Base-by-base conservation (phyloP, 768 basidiomycete species). In the Tricholoma terreum region DNA sequence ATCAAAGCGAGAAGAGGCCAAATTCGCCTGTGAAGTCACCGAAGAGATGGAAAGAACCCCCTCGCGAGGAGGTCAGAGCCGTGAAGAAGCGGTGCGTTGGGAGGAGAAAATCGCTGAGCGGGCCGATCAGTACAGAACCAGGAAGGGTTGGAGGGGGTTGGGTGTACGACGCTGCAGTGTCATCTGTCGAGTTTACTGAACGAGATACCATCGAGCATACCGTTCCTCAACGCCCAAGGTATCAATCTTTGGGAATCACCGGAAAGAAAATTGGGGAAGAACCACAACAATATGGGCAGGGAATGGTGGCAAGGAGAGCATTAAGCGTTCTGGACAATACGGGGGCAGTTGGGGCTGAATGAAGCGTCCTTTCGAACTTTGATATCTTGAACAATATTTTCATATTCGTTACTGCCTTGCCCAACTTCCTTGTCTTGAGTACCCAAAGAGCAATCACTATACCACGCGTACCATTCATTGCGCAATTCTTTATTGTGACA, bases 51-150 rank as follows among this genome's bases (percentile, higher is more conserved):
- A 58, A 65, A 27, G 58, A 52, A 2, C 52, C 53, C 21, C 36
- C 38, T 14, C 50, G 51, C 22, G 69, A 65, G 31, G 67, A 71
- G n/a, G 52, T 65, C 24, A 73, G 78, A 50, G 79, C 70, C 2
- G 60, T 83, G 64, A 84, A 85, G 73, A 84, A 82, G 63, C 75
- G 83, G 35, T 84, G 83, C 49, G 72, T 84, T 9, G 79, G 81
- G 7, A 69, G 82, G 54, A 73, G 81, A 52, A 80, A 77, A 64
- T 82, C 80, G 9, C 53, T 75, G 56, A 71, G 63, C 30, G 77
- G 72, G 10, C 67, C 69, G 3, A 36, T 71, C 54, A 68, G 67
- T 49, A 43, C 35, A 24, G 63, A 58, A 6, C 58, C 35, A 19
- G 63, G 60, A 21, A 59, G 60, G 21, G n/a, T 63, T 33, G 65